Base-by-base conservation (phyloP, 495 filamentous ascomycete genomes). In the Aspergillus wentii region DNA sequence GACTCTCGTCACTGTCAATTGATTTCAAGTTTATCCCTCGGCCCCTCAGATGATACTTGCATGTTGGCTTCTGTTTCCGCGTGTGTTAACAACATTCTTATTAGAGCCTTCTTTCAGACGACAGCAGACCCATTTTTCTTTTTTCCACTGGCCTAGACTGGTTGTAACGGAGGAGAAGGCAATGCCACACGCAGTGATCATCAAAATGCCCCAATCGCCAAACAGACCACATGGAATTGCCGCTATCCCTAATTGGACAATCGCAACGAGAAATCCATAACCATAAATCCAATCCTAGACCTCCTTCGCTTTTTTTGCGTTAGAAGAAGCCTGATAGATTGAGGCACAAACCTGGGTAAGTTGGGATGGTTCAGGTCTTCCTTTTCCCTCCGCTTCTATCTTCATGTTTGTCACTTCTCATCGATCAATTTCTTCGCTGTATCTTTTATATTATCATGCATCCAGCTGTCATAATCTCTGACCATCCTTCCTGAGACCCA, bases 401-500 rank as follows among this genome's bases (percentile, higher is more conserved):
- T 43, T 15, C 41, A 46, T 17, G n/a, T n/a, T n/a, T 46, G 30
- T 43, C 48, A 51, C n/a, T 43, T 33, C 16, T 33, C 42, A 19
- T 38, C 25, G 19, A 51, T 38, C 1, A 45, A 23, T 16, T 28
- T 22, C 10, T 43, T 32, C 3, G 43, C 39, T 35, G 47, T 45
- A 14, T 53, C 37, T 8, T 19, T 15, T 20, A 46, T 30, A 10
- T 35, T 17, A 6, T 30, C 15, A 5, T 35, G 30, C 52, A 64
- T 61, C 59, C 61, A 68, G 14, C 29, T 38, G n/a, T 74, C 67
- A 33, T 56, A 64, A 35, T 78, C 72, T 1, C 72, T 59, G 33
- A 78, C 31, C 11, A 78, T 38, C 1, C 76, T 61, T 1, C 66
- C 72, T 2, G 78, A 35, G 5, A 78, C 42, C 76, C 74, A 79